Conservation (phyloP, 148 eudicot genomes). For the Spergularia bocconei region DNA sequence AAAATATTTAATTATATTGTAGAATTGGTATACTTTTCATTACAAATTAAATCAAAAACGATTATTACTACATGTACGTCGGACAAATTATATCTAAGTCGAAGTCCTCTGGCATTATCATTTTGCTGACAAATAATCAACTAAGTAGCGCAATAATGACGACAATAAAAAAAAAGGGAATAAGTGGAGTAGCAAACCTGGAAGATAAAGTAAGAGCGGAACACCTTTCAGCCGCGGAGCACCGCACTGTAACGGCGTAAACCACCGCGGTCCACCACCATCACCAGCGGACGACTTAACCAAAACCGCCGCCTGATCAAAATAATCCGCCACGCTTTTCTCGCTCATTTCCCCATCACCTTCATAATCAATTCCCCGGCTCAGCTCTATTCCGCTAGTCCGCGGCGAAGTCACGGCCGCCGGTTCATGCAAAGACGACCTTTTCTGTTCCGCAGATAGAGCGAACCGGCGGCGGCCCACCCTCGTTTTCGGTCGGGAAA, state of each 20-base stretch:
- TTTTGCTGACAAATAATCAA: too few species aligned
- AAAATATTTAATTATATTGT: too few species aligned
- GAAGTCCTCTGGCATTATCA: too few species aligned
- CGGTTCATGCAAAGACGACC: not conserved
- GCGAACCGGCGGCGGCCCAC: not conserved
- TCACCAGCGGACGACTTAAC: conserved; percentile 25
- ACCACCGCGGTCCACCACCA: conserved; percentile 70
- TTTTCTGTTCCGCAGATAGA: not conserved
- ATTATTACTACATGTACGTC: too few species aligned
- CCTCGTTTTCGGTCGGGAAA: not conserved
- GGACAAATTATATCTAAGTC: too few species aligned
- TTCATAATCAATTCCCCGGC: conserved; percentile 19
- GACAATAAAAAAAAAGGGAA: not conserved
- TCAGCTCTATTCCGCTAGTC: not conserved
- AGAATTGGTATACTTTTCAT: too few species aligned
- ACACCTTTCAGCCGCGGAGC: conserved; percentile 28
- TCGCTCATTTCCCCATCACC: conserved; percentile 8
- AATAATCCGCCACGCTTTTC: conserved; percentile 38
- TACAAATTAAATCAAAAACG: too few species aligned
- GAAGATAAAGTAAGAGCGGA: conserved; percentile 65
- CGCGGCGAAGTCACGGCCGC: not conserved
- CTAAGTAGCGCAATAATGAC: too few species aligned
- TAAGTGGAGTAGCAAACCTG: conserved; percentile 29
- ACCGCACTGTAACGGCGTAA: conserved; percentile 52
- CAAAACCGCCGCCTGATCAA: conserved; percentile 36